Evolutionary conservation across 441 rosid genomes (phyloP), one percentile per base, ranked within the genome.

Genomic region (Pelargonium cotyledonis): DNA sequence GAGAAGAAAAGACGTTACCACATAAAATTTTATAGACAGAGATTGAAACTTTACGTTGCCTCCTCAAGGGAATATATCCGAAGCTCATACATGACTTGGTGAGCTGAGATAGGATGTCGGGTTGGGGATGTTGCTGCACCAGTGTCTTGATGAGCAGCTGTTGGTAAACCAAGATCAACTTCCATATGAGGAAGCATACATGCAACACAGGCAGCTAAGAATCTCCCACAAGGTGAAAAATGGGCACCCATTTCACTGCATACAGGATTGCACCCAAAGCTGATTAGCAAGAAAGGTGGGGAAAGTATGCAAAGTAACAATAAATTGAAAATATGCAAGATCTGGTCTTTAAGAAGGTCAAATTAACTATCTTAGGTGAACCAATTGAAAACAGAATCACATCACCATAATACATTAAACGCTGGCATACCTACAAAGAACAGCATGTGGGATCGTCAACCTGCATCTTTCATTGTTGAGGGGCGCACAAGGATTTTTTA

Each of bases 171-270:
- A 67, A 84, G 82, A 71, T 90, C 98, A 80, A 78, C 82, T 77
- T 92, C 96, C 74, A 63, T 29, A 70, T 85, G 85, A 74, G 95
- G 94, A 55, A 87, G 85, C 82, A 83, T 74, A 73, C 98, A 92
- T 65, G 96, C 96, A 73, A 92, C 94, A 82, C 97, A 90, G 9
- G 92, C 97, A 65, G 97, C 97, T 76, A 90, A 82, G 73, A 78
- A 90, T 85, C 90, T 87, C 81, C 96, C 92, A 66, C 98, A 92
- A n/a, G 96, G 98, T 64, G 95, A 92, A 81, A 89, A 90, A 78
- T 92, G 98, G 49, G 97, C 97, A 60, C 98, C 98, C 98, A 93
- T 93, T 84, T 93, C 98, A 88, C 97, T 93, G 91, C 82, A 73
- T 74, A 68, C 63, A 75, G 31, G 80, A 62, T 67, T 40, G 67